Conservation (phyloP, 108 stramenopile genomes). For the Cyclotella kingstonii region DNA sequence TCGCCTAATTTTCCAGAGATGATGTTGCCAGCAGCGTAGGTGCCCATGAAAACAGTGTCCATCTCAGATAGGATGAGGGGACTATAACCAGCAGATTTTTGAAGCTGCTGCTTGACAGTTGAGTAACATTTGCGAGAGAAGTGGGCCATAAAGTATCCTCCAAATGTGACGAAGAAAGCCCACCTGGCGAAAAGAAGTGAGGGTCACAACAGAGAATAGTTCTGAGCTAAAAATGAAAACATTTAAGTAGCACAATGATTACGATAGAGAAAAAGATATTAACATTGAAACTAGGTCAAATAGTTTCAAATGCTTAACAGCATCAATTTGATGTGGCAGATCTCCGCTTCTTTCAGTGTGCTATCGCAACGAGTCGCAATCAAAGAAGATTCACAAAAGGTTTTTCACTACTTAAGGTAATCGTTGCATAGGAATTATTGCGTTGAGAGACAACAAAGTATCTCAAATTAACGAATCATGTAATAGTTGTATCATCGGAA, state of each 20-base stretch:
- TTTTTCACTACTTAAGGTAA: too few species aligned
- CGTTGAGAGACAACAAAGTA: too few species aligned
- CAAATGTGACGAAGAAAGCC: constrained; percentile 93
- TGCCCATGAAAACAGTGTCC: constrained; percentile 97
- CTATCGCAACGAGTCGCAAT: too few species aligned
- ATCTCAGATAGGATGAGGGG: constrained; percentile 77
- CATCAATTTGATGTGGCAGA: too few species aligned
- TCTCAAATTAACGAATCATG: too few species aligned
- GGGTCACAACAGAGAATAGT: not conserved
- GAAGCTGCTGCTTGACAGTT: constrained; percentile 90
- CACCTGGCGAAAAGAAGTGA: constrained; percentile 52
- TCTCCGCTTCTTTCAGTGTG: too few species aligned
- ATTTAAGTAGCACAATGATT: not conserved
- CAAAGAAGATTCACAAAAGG: too few species aligned
- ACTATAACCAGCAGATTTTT: constrained; percentile 71
- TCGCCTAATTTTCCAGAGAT: constrained; percentile 94
- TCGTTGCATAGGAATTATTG: too few species aligned
- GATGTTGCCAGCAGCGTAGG: constrained; percentile 92
- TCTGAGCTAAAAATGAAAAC: not conserved
- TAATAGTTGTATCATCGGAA: too few species aligned
- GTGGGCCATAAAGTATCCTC: constrained; percentile 95
- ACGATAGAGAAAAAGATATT: too few species aligned
- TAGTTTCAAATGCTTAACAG: too few species aligned
- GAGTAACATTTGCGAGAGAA: constrained; percentile 96
- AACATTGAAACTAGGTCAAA: too few species aligned